These are phyloP conservation scores for Neofusicoccum kwambonambiense DNA, from an alignment of 2,329 filamentous ascomycete species.

Conservation along the genomic window DNA sequence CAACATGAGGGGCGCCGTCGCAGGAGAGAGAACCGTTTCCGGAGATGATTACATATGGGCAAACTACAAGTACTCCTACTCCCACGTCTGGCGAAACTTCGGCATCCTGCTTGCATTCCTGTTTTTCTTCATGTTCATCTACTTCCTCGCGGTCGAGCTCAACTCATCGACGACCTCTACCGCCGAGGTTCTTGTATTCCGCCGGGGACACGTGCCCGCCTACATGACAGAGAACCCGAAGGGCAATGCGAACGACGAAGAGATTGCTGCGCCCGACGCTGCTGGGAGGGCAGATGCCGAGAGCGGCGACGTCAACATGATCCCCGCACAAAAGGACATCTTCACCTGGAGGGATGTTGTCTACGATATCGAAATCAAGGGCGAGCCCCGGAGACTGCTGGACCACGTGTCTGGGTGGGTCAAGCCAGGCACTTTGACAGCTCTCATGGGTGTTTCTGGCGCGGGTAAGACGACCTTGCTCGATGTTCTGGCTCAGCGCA, in stretches of 20 bases:
- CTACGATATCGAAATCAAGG: conserved; percentile 54
- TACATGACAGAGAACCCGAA: conserved; percentile 31
- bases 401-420: conserved; percentile 57
- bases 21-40: conserved; percentile 37
- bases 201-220: conserved; percentile 43
- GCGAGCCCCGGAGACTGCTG: conserved; percentile 51
- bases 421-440: conserved; percentile 56
- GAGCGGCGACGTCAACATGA: conserved; percentile 27
- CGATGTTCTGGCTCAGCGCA: conserved; percentile 36
- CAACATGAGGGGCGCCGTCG: conserved; percentile 37
- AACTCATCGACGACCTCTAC: conserved; percentile 45
- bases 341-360: conserved; percentile 64
- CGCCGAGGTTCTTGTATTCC: conserved; percentile 69
- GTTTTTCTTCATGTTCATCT: conserved; percentile 61
- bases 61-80: conserved; percentile 39
- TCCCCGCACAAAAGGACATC: conserved; percentile 50
- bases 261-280: no score
- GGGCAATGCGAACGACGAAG: no score
- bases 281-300: no score
- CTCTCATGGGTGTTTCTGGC: conserved; percentile 39
- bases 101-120: conserved; percentile 67
- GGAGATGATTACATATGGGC: conserved; percentile 39
- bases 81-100: conserved; percentile 59
- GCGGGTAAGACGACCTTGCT: conserved; percentile 41
- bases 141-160: conserved; percentile 63